Base-by-base conservation (phyloP, 306 rosid species). In the Trifolium repens region DNA sequence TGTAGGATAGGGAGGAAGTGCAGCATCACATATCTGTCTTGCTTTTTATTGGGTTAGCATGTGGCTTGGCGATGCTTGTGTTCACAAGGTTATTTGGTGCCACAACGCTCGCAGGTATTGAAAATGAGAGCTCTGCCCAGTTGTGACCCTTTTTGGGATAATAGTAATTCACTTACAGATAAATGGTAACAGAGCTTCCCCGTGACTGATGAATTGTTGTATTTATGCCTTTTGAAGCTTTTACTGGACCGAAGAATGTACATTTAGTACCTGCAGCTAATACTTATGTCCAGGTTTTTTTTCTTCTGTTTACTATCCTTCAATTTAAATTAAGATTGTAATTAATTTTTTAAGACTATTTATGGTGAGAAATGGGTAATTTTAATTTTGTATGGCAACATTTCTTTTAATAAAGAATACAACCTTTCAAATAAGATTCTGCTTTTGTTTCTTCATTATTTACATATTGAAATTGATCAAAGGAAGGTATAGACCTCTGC, bases 1-100 rank as follows among this genome's bases (percentile, higher is more conserved):
- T 87, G 87, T 91, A 93, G 98, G 97, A 91, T 70, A 89, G 86
- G 82, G 83, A 84, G 55, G 91, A 84, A 87, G 97, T 89, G 71
- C 98, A 93, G 71, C 97, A 88, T 59, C 71, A 74, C 59, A 74
- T 80, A 80, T 80, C 84, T 74, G 63, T 84, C 73, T 85, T 91
- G 85, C 98, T 91, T 78, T 91, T 87, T 84, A 75, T 91, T 76
- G 98, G 93, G 58, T 82, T 94, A 81, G 71, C 73, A 52, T 94
- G 94, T 86, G 98, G 98, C 83, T 54, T 80, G 46, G 26, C 58
- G 72, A 90, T 94, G 97, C 87, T 94, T 59, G 55, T 94, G 65
- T 90, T 89, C 79, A 88, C 97, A 47, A 83, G 77, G 80, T 69
- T 91, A 37, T 87, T 88, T 52, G 97, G 97, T 71, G 76, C 85